Conservation (phyloP, 257 asterid genomes). For the Leonotis leonurus region DNA sequence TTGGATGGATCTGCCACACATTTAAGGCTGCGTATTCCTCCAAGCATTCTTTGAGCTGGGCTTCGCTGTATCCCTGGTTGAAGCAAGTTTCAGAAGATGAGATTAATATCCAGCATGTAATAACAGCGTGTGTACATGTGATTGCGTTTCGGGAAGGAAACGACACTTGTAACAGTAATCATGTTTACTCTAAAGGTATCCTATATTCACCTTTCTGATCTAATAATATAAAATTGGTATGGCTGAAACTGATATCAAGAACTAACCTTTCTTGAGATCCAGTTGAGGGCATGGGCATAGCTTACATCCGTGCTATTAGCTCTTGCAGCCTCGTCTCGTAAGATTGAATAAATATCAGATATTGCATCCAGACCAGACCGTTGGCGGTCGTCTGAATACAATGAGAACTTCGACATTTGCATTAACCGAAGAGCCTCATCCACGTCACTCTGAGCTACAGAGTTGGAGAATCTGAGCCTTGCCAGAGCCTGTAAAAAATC, state of each 20-base stretch:
- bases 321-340: constrained; percentile 96
- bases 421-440: constrained; percentile 96
- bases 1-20: constrained; percentile 98
- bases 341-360: constrained; percentile 89
- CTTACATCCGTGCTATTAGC: constrained; percentile 67
- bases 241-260: not conserved
- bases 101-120: not conserved
- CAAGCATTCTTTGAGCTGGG: constrained; percentile 84
- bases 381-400: constrained; percentile 92
- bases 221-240: not conserved
- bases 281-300: constrained; percentile 94
- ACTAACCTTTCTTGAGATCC: constrained; percentile 96
- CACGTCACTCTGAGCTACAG: constrained; percentile 89
- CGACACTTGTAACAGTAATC: not conserved
- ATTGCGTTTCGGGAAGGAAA: not conserved
- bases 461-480: constrained; percentile 71
- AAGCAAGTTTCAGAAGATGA: constrained; percentile 16
- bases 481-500: constrained; percentile 69
- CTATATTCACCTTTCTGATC: no score
- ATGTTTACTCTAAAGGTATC: no score
- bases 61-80: constrained; percentile 94
- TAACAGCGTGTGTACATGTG: not conserved
- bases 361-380: constrained; percentile 88
- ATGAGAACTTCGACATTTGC: constrained; percentile 98
- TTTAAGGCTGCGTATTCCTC: constrained; percentile 97